Evolutionary conservation across 2,329 filamentous ascomycete species (phyloP).

Genomic region (Furcasterigmium sp.): DNA sequence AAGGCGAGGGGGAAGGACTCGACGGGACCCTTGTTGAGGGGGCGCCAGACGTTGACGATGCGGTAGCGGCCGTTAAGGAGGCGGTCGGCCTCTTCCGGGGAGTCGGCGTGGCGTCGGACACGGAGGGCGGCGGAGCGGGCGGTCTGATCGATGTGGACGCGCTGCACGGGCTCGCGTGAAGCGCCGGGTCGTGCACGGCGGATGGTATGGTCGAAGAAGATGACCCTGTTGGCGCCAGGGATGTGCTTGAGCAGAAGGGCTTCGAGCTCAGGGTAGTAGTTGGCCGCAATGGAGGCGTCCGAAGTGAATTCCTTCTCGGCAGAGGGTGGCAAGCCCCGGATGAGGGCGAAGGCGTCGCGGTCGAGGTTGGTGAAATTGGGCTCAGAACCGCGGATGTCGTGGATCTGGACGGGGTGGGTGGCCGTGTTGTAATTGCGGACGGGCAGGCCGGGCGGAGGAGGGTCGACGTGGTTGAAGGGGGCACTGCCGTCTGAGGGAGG

Average conservation of each 20-base stretch:
- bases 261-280: conserved; percentile 86
- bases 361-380: conserved; percentile 59
- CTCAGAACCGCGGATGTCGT: conserved; percentile 71
- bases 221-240: conserved; percentile 59
- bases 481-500: conserved; percentile 52
- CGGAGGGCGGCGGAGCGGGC: conserved; percentile 58
- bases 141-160: conserved; percentile 83
- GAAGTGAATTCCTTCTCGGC: conserved; percentile 58
- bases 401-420: conserved; percentile 50
- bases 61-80: conserved; percentile 67
- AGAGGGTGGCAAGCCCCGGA: conserved; percentile 52
- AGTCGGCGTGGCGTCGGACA: conserved; percentile 60
- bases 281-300: conserved; percentile 60
- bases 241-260: conserved; percentile 61
- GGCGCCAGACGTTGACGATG: conserved; percentile 85
- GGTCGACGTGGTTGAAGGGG: conserved; percentile 65
- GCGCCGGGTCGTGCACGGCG: conserved; percentile 58
- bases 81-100: conserved; percentile 54
- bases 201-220: conserved; percentile 86
- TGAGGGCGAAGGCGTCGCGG: conserved; percentile 67
- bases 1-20: conserved; percentile 65
- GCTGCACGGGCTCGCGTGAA: conserved; percentile 61
- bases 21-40: conserved; percentile 52
- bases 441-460: conserved; percentile 53
- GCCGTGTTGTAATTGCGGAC: conserved; percentile 59